Evolutionary conservation across 2,329 filamentous ascomycete species (phyloP).

Genomic region (Claviceps sp.): DNA sequence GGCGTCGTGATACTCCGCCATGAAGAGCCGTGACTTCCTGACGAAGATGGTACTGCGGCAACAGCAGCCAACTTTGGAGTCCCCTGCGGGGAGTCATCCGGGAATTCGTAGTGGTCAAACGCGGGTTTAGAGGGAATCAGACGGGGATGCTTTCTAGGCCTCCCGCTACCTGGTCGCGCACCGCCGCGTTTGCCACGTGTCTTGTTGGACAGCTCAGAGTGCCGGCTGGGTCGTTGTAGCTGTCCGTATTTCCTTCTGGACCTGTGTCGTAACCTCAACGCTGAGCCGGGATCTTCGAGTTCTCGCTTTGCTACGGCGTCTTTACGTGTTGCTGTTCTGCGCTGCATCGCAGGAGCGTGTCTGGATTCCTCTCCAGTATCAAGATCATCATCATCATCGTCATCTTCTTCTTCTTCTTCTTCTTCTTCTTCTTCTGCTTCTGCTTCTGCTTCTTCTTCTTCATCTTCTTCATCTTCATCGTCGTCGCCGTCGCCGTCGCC

Average conservation of each 20-base stretch:
- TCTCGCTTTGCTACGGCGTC: constrained; percentile 12
- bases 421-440: constrained; percentile 9
- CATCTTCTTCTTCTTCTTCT: constrained; percentile 10
- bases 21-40: background rate
- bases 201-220: constrained; percentile 18
- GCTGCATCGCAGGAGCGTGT: constrained; percentile 10
- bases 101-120: background rate
- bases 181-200: constrained; percentile 23
- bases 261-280: constrained; percentile 16
- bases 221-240: constrained; percentile 7
- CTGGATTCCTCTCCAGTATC: constrained; percentile 14
- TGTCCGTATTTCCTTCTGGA: constrained; percentile 5
- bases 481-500: constrained; percentile 13
- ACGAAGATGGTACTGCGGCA: background rate
- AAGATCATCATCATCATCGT: background rate
- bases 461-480: constrained; percentile 13
- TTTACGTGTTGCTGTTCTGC: constrained; percentile 11
- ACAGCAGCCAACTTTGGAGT: background rate
- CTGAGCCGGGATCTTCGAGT: constrained; percentile 12
- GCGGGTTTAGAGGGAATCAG: constrained; percentile 7
- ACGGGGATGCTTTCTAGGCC: constrained; percentile 25
- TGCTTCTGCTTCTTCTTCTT: no score
- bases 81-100: background rate
- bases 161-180: constrained; percentile 24
- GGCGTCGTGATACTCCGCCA: background rate